Evolutionary conservation across 2,329 filamentous ascomycete genomes (phyloP).

Genomic region (Exophiala sp.): DNA sequence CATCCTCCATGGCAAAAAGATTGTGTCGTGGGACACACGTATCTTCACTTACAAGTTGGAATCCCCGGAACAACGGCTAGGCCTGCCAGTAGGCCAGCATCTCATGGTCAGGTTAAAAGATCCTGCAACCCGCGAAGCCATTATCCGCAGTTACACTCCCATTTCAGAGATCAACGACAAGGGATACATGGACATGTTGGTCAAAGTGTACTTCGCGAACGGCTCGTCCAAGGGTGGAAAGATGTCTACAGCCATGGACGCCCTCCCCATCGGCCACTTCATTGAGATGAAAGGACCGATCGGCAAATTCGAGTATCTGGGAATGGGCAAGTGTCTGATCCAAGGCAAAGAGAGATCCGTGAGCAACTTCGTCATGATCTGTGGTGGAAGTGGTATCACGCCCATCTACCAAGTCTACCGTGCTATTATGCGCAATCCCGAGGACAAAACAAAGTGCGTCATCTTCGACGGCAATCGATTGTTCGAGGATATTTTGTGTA

Average conservation of each 20-base stretch:
- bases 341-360: conserved; percentile 56
- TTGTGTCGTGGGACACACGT: conserved; percentile 71
- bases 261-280: conserved; percentile 65
- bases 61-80: conserved; percentile 65
- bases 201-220: conserved; percentile 75
- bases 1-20: conserved; percentile 63
- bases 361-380: conserved; percentile 77
- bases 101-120: conserved; percentile 78
- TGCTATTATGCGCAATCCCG: conserved; percentile 63
- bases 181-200: conserved; percentile 68
- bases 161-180: conserved; percentile 61
- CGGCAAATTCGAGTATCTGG: conserved; percentile 78
- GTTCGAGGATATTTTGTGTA: conserved; percentile 79
- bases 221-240: conserved; percentile 61
- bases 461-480: conserved; percentile 75
- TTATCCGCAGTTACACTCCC: conserved; percentile 85
- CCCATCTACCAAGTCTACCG: conserved; percentile 81
- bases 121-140: conserved; percentile 63
- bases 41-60: conserved; percentile 80
- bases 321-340: conserved; percentile 61
- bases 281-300: conserved; percentile 87
- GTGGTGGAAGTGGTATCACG: conserved; percentile 86
- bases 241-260: conserved; percentile 78
- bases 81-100: conserved; percentile 81
- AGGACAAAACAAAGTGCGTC: conserved; percentile 65